Conservation (phyloP, 2,329 filamentous ascomycete species). For the Cladophialophora chaetospira region DNA sequence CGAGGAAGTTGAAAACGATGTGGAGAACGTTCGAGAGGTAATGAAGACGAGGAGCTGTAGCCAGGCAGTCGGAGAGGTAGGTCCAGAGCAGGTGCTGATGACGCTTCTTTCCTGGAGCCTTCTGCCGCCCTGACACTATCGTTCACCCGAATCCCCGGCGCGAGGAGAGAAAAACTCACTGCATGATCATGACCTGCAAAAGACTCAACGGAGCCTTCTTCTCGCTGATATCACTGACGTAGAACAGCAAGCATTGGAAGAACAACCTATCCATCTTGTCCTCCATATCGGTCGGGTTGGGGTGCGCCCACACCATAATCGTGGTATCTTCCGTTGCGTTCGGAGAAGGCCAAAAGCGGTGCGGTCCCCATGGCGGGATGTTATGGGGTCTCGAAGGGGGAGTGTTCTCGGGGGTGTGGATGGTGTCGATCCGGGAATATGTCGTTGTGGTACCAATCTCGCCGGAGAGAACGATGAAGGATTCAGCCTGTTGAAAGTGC, state of each 20-base stretch:
- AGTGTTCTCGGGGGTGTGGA: constrained; percentile 19
- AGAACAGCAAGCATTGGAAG: constrained; percentile 22
- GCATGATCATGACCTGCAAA: constrained; percentile 20
- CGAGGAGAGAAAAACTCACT: constrained; percentile 11
- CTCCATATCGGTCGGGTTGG: constrained; percentile 15
- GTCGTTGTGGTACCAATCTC: constrained; percentile 21
- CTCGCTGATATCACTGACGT: constrained; percentile 22
- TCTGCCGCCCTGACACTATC: no score
- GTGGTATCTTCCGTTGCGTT: constrained; percentile 14
- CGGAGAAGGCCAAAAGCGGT: constrained; percentile 23
- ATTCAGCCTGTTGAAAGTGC: constrained; percentile 25
- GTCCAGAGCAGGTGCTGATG: no score
- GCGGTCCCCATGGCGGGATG: constrained; percentile 16
- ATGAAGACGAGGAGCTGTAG: background rate
- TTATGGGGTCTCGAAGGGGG: background rate
- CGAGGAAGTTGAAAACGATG: background rate
- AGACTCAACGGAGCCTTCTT: constrained; percentile 18
- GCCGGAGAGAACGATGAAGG: constrained; percentile 19
- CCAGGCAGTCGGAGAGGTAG: no score
- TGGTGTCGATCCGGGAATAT: constrained; percentile 12
- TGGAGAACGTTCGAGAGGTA: background rate
- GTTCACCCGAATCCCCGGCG: no score
- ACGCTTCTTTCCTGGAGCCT: no score
- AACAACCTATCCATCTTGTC: constrained; percentile 26
- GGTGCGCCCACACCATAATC: constrained; percentile 26